Evolutionary conservation across 164 flowering plant genomes (phyloP).

Genomic region (Magnolia kwangsiensis): DNA sequence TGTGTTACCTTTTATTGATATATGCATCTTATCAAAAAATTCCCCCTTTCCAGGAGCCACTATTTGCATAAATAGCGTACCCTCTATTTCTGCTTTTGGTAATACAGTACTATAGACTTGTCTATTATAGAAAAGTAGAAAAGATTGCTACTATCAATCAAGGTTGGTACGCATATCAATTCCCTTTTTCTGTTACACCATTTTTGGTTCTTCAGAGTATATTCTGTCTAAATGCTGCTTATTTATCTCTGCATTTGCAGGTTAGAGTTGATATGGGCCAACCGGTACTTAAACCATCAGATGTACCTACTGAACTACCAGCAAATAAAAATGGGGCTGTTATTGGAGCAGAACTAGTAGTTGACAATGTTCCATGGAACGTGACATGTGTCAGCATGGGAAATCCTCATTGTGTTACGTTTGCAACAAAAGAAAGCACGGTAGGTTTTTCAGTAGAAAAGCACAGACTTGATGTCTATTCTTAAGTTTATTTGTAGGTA

Average conservation of each 20-base stretch:
- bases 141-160: not conserved
- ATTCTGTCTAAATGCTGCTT: too few species aligned
- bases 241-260: conserved; percentile 32
- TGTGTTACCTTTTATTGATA: too few species aligned
- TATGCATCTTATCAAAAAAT: too few species aligned
- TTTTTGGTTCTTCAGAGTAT: not conserved
- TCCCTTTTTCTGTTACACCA: not conserved
- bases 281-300: conserved; percentile 68
- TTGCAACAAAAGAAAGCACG: conserved; percentile 51
- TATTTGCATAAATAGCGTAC: too few species aligned
- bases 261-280: conserved; percentile 98
- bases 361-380: conserved; percentile 73
- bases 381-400: conserved; percentile 99
- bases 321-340: conserved; percentile 60
- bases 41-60: too few species aligned
- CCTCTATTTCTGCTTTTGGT: too few species aligned
- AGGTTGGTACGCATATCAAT: not conserved
- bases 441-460: conserved; percentile 30
- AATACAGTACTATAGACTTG: too few species aligned
- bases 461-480: not conserved
- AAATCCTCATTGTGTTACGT: conserved; percentile 94
- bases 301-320: conserved; percentile 73
- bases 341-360: conserved; percentile 56
- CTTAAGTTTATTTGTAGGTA: not conserved
- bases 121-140: too few species aligned